Base-by-base conservation (phyloP, 305 asterid genomes). In the Andrographis paniculata region DNA sequence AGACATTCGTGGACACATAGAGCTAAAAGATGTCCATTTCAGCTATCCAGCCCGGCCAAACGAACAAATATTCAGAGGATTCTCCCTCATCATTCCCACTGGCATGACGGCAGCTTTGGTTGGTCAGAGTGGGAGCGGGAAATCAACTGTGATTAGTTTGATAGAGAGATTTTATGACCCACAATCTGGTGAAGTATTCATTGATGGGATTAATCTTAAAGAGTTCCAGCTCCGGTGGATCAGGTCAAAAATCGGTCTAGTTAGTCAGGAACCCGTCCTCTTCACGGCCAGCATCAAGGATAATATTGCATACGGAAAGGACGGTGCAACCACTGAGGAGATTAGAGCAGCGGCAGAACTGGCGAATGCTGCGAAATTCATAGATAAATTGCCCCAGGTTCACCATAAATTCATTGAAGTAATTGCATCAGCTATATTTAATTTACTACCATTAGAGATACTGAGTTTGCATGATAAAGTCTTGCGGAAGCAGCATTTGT, bases 81-180 rank as follows among this genome's bases (percentile, higher is more conserved):
- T 82, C 62, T 76, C 93, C 40, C 53, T 82, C 2, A 65, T 42
- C 56, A 70, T 82, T 30, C 70, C 80, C 4, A 71, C 73, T 23
- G 93, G 89, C 41, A 64, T 65, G 14, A 73, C 84, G 0, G 58
- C 80, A 1, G 84, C 92, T 58, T 44, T 80, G 70, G 92, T 80
- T 17, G 89, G 94, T 17, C 79, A 82, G 60, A 82, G 94, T 45
- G 94, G 94, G 17, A 79, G 94, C 12, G 94, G 94, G 6, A 82
- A 82, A 56, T 82, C 94, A 3, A 79, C 94, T 15, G 77, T 76
- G 14, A 67, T 82, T 11, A 76, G 86, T 52, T 64, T 79, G 69
- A 68, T 79, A 1, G 89, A 79, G 74, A 74, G 89, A 41, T 82
- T 82, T 46, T 82, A 82, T 33, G 94, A 82, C 45, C 94, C 91